Base-by-base conservation (phyloP, 257 asterid genomes). In the Solanum gracilifrons region DNA sequence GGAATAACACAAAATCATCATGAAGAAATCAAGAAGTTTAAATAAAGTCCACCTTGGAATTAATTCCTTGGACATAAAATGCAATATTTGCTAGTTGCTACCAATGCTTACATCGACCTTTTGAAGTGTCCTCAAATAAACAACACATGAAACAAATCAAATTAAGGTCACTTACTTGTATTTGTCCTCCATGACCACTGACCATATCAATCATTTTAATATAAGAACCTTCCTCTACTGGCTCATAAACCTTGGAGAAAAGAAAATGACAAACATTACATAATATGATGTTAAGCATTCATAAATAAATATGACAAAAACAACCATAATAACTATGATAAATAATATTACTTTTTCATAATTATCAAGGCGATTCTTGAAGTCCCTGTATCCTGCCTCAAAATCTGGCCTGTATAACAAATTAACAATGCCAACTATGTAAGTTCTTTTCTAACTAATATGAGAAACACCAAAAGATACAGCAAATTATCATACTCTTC, bases 191-290 rank as follows among this genome's bases (percentile, higher is more conserved):
- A 60, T 94, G 90, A 90, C 99, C 99, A 88, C 94, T 95, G 92
- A 95, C 98, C 98, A 95, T 97, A 89, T 97, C 99, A 91, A 96
- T 97, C 98, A 96, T 95, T 90, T 97, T 97, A 87, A 97, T 96
- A 88, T 97, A 97, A 90, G 99, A 97, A 64, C 99, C 99, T 92
- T 97, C 99, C 89, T 97, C 98, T 43, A 97, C 99, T 7, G 99
- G 95, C 91, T 97, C 99, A 91, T 97, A 97, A 79, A 94, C 96
- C 99, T 96, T 89, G 68, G 91, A 43, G 87, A 68, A 87, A 82
- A 91, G 74, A 82, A 27, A 82, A 29, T 39, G 69, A 48, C 37
- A 82, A 48, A 8, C 69, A 80, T 80, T 46, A 36, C 88, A 76
- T 87, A 51, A 43, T 82, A 80, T 79, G 84, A 55, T 88, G 85